These are phyloP conservation scores for Pythium scleroteichum DNA, from an alignment of 352 stramenopile species.

Conservation along the genomic window DNA sequence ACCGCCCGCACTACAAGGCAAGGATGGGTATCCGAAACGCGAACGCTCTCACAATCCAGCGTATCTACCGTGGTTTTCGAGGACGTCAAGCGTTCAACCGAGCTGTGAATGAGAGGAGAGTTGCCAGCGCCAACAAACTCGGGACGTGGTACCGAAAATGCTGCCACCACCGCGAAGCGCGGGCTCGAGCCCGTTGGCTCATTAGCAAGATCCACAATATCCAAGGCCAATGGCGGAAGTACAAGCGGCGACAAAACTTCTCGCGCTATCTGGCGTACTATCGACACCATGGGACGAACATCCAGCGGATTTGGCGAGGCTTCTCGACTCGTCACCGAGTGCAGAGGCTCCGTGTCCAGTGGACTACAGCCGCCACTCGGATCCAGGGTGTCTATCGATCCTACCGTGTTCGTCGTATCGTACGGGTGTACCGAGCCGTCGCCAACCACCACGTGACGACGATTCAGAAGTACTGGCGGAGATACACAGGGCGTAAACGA, in stretches of 20 bases:
- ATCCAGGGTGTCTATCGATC: constrained; percentile 54
- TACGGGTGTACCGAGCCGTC: constrained; percentile 32
- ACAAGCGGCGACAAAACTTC: constrained; percentile 36
- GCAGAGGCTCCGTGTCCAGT: constrained; percentile 24
- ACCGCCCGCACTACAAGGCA: constrained; percentile 32
- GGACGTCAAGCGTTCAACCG: constrained; percentile 27
- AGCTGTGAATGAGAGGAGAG: constrained; percentile 26
- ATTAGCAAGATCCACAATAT: constrained; percentile 51
- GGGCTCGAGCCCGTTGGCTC: constrained; percentile 41
- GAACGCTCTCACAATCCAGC: constrained; percentile 49
- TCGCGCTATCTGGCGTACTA: constrained; percentile 43
- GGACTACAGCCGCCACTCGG: constrained; percentile 32
- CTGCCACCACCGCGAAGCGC: constrained; percentile 36
- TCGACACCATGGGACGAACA: constrained; percentile 30
- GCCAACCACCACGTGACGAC: constrained; percentile 26
- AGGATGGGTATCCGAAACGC: constrained; percentile 32
- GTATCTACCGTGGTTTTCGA: constrained; percentile 43
- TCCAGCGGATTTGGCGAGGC: constrained; percentile 51
- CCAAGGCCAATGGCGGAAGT: constrained; percentile 61
- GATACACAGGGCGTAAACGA: constrained; percentile 17
- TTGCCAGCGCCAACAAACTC: constrained; percentile 29
- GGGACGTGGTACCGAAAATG: constrained; percentile 58
- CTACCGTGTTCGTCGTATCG: constrained; percentile 30
- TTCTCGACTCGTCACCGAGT: constrained; percentile 41
- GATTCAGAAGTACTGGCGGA: constrained; percentile 51